These are phyloP conservation scores for Citeromyces matritensis DNA, from an alignment of 805 yeast species.

Conservation along the genomic window DNA sequence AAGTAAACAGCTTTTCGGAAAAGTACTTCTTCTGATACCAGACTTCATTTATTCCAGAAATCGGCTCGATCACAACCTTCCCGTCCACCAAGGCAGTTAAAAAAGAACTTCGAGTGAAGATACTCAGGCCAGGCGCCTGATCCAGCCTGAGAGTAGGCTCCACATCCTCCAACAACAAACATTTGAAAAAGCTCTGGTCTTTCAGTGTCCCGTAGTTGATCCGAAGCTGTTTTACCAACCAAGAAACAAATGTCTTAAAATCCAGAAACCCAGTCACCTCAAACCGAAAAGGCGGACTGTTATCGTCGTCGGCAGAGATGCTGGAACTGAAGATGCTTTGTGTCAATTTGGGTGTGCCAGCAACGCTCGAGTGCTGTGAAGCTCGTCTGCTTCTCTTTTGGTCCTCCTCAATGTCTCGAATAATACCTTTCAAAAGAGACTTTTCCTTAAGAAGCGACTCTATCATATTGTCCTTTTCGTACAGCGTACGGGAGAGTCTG, in stretches of 20 bases:
- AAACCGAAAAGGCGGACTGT: conserved; percentile 16
- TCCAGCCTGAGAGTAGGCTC: conserved; percentile 60
- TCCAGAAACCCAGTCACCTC: conserved; percentile 28
- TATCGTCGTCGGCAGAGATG: conserved; percentile 5
- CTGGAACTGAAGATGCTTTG: conserved; percentile 2
- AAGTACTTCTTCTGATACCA: conserved; percentile 18
- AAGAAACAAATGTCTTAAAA: conserved; percentile 21
- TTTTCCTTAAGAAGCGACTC: conserved; percentile 55
- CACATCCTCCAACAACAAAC: conserved; percentile 60
- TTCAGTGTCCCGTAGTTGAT: conserved; percentile 16
- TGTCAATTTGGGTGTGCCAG: neutral
- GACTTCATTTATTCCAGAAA: conserved; percentile 68
- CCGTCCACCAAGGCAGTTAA: conserved; percentile 65
- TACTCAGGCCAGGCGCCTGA: conserved; percentile 44
- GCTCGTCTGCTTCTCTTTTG: conserved; percentile 6
- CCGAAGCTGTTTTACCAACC: conserved; percentile 2
- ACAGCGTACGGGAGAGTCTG: conserved; percentile 33
- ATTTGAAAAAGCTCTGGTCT: conserved; percentile 44
- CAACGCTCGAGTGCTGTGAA: conserved; percentile 2
- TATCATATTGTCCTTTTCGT: conserved; percentile 56
- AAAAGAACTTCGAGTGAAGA: conserved; percentile 46
- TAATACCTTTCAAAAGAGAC: conserved; percentile 41
- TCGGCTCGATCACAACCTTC: conserved; percentile 71
- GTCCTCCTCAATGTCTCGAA: conserved; percentile 38
- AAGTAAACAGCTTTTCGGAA: conserved; percentile 21